Conservation (phyloP, 2,329 filamentous ascomycete genomes). For the Colletotrichum liriopes region DNA sequence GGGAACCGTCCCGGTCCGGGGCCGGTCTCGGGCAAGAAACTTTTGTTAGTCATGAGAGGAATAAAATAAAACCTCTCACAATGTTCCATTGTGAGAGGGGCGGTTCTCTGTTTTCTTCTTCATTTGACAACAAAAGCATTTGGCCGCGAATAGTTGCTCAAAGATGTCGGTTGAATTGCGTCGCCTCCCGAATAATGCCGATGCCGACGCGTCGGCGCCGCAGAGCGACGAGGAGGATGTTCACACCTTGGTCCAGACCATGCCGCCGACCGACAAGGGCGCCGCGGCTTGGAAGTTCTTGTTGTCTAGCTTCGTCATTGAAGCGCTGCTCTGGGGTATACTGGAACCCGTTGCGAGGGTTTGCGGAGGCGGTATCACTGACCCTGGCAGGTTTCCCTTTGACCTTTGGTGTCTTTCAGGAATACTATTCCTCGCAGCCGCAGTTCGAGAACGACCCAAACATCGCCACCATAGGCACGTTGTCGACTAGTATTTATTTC, state of each 20-base stretch:
- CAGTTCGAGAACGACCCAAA: conserved; percentile 46
- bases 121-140: neutral
- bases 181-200: neutral
- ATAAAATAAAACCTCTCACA: too few relatives aligned
- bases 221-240: conserved; percentile 35
- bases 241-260: conserved; percentile 40
- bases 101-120: neutral
- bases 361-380: neutral
- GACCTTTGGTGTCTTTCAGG: conserved; percentile 50
- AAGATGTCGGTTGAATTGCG: conserved; percentile 27
- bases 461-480: conserved; percentile 48
- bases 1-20: conserved; percentile 5
- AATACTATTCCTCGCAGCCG: conserved; percentile 48
- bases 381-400: conserved; percentile 46
- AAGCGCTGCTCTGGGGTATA: conserved; percentile 48
- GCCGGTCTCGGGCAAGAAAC: neutral
- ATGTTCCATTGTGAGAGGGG: fast-evolving
- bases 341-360: neutral
- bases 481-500: conserved; percentile 47
- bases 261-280: conserved; percentile 44
- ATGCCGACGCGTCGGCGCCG: neutral
- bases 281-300: conserved; percentile 46
- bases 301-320: conserved; percentile 45
- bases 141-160: neutral
- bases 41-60: neutral